A percentile compares a stretch with the other conserved stretches of the same genome.
These are phyloP conservation scores for Arthroderma sp. DNA, from an alignment of 2,329 filamentous ascomycete genomes.

Conservation along the genomic window DNA sequence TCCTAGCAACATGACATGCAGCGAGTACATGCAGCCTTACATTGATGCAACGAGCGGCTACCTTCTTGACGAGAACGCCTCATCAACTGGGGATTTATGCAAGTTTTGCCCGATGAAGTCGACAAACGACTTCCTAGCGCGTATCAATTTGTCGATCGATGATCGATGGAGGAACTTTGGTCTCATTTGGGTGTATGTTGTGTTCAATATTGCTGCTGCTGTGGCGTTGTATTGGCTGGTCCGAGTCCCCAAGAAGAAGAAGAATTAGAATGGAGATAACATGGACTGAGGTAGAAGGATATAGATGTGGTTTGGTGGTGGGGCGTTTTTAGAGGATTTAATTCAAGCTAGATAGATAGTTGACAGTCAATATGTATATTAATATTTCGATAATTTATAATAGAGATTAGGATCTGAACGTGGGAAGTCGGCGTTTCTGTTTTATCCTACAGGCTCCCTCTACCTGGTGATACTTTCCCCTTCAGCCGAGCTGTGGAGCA, in stretches of 20 bases:
- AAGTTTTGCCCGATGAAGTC: constrained; percentile 35
- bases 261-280: neutral
- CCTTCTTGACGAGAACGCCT: constrained; percentile 19
- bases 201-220: constrained; percentile 49
- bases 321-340: too few species aligned
- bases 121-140: constrained; percentile 36
- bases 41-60: constrained; percentile 25
- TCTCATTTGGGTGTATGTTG: constrained; percentile 52
- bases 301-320: too few species aligned
- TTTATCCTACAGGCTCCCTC: too few species aligned
- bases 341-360: too few species aligned
- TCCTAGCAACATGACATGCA: constrained; percentile 50
- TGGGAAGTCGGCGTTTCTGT: too few species aligned
- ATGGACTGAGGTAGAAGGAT: neutral
- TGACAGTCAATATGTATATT: too few species aligned
- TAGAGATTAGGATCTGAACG: too few species aligned
- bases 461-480: too few species aligned
- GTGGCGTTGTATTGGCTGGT: constrained; percentile 50
- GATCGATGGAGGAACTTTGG: constrained; percentile 56
- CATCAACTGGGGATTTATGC: constrained; percentile 31
- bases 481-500: too few species aligned
- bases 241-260: constrained; percentile 35
- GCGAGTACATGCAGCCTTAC: constrained; percentile 33
- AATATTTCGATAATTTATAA: too few species aligned
- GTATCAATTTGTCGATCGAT: constrained; percentile 28